Percentiles rank a stretch among this genome's conserved stretches.
Evolutionary conservation across 768 basidiomycete genomes (phyloP).

Genomic region (Macrolepiota dolichaula): DNA sequence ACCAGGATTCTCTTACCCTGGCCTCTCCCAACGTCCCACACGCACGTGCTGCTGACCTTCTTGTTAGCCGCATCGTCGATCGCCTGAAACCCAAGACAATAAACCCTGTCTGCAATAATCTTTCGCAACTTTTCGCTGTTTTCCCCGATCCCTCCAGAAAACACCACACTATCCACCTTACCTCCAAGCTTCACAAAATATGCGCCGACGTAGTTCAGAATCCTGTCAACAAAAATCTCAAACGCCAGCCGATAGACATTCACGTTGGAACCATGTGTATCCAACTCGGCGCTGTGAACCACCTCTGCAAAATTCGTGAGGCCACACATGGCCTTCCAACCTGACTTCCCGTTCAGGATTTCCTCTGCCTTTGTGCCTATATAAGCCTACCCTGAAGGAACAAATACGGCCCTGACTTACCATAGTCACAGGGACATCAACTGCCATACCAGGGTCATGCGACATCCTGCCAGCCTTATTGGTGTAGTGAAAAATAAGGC

Average conservation of each 20-base stretch:
- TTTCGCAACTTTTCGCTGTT: conserved; percentile 56
- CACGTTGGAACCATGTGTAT: conserved; percentile 17
- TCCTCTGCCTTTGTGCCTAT: conserved; percentile 53
- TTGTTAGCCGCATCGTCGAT: conserved; percentile 56
- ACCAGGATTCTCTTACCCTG: conserved; percentile 43
- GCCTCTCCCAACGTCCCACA: conserved; percentile 42
- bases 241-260: conserved; percentile 62
- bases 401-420: conserved; percentile 19
- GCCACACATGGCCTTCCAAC: conserved; percentile 76
- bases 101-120: conserved; percentile 49
- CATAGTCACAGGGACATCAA: conserved; percentile 52
- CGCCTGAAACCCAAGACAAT: conserved; percentile 57
- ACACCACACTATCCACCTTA: conserved; percentile 74
- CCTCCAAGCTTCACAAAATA: conserved; percentile 73
- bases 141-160: conserved; percentile 90
- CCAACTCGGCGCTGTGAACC: conserved; percentile 37
- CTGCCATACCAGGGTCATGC: conserved; percentile 44
- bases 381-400: background rate
- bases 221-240: conserved; percentile 73
- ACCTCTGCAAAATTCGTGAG: conserved; percentile 82
- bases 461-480: conserved; percentile 50
- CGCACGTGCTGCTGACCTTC: conserved; percentile 28
- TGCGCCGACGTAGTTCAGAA: conserved; percentile 68
- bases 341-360: conserved; percentile 71
- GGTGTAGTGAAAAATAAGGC: conserved; percentile 83